Conservation (phyloP, 805 yeast genomes). For the Soucietia sequanensis region DNA sequence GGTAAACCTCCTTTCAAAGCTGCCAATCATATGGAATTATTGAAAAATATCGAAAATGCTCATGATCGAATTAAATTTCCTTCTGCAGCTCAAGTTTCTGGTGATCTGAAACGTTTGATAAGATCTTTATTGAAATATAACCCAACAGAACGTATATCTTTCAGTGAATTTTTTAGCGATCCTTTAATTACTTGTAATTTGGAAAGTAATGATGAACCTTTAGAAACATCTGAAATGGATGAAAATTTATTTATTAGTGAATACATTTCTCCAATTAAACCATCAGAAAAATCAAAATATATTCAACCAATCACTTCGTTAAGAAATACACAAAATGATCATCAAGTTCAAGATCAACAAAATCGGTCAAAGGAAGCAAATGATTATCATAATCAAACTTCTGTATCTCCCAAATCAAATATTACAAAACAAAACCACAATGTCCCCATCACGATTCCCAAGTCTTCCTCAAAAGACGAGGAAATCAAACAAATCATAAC, state of each 20-base stretch:
- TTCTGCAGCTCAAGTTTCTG: slow-evolving; percentile 58
- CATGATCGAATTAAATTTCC: slow-evolving; percentile 82
- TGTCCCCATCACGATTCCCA: neutral
- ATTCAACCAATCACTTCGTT: slow-evolving; percentile 13
- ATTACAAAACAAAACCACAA: slow-evolving; percentile 1
- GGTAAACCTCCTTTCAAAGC: slow-evolving; percentile 98
- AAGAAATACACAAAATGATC: neutral
- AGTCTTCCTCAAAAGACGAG: slow-evolving; percentile 31
- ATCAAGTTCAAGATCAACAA: no score
- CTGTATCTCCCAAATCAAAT: slow-evolving; percentile 2
- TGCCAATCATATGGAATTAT: slow-evolving; percentile 84
- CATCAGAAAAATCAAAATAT: slow-evolving; percentile 17
- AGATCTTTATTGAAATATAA: slow-evolving; percentile 75
- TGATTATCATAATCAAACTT: neutral
- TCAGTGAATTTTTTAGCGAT: slow-evolving; percentile 81
- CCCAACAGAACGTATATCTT: slow-evolving; percentile 86
- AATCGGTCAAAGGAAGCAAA: neutral
- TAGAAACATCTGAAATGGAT: slow-evolving; percentile 66
- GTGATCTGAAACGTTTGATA: slow-evolving; percentile 66
- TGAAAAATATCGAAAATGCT: slow-evolving; percentile 79
- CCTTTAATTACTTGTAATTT: slow-evolving; percentile 60
- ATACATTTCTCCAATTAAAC: slow-evolving; percentile 51
- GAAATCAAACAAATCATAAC: slow-evolving; percentile 44
- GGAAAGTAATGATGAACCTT: slow-evolving; percentile 52
- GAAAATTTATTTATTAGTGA: slow-evolving; percentile 85